These are phyloP conservation scores for Erucastrum elatum DNA, from an alignment of 345 rosid species.

Conservation along the genomic window DNA sequence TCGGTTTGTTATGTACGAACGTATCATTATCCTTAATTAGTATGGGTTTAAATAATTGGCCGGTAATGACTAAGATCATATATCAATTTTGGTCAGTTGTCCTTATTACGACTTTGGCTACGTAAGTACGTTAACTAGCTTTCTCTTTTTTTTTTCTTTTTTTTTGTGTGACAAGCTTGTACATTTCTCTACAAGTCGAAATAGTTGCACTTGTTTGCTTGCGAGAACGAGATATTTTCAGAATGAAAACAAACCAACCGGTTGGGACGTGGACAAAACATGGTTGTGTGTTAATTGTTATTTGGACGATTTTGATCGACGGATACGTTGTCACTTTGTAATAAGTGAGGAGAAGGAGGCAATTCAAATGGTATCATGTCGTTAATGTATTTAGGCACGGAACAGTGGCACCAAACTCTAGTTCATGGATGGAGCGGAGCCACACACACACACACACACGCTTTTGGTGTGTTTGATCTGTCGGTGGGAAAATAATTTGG, in stretches of 20 bases:
- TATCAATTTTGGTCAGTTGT: slow-evolving; percentile 5
- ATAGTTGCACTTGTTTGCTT: slow-evolving; percentile 26
- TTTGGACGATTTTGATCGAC: slow-evolving; percentile 31
- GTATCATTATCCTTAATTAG: neutral
- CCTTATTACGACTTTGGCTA: neutral
- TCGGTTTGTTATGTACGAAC: slow-evolving; percentile 8
- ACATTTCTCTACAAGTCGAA: slow-evolving; percentile 2
- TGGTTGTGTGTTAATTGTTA: slow-evolving; percentile 7
- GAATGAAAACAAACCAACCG: neutral
- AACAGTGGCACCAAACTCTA: slow-evolving; percentile 6
- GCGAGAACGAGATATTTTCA: slow-evolving; percentile 17
- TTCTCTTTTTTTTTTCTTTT: no score
- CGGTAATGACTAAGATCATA: neutral
- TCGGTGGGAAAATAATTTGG: slow-evolving; percentile 28
- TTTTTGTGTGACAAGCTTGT: neutral
- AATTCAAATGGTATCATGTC: slow-evolving; percentile 19
- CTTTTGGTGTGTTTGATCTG: slow-evolving; percentile 17
- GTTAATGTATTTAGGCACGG: neutral
- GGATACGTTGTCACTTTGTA: slow-evolving; percentile 28
- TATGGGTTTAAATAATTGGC: slow-evolving; percentile 2
- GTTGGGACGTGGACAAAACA: slow-evolving; percentile 26
- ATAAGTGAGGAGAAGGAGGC: slow-evolving; percentile 23
- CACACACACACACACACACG: slow-evolving; percentile 5
- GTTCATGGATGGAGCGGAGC: slow-evolving; percentile 16
- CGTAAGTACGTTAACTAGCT: neutral